Base-by-base conservation (phyloP, 306 rosid species). In the Prunus padus region DNA sequence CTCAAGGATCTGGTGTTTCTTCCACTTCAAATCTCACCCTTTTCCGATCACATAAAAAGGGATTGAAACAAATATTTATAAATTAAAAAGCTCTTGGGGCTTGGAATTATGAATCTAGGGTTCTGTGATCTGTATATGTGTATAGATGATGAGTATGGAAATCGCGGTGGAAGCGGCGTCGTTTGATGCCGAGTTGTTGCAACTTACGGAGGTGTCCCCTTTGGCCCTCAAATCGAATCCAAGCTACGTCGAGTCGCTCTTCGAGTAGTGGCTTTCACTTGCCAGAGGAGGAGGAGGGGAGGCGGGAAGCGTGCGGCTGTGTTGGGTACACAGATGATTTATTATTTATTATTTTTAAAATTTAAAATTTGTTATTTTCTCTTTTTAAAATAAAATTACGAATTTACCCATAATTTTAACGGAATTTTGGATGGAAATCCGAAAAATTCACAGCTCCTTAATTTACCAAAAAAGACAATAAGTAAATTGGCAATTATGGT, bases 241-340 rank as follows among this genome's bases (percentile, higher is more conserved):
- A 49, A 82, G 49, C 77, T 86, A 90, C 54, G 96, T 84, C 11
- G 89, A 92, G 82, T 86, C 86, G 81, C 93, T 96, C 60, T 96
- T 89, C 77, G 93, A 92, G 75, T 91, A 89, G 79, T 96, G 99
- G 99, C 93, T 96, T n/a, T 86, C 97, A 75, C 96, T 92, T 47
- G 94, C 96, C 0, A 91, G 33, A 31, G 33, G 33, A 31, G 1
- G 33, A 31, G 37, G 7, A 31, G 37, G 7, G 5, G 37, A 31
- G 37, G 37, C 1, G 37, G 37, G 37, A 5, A 5, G 7, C 37
- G 37, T 31, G 37, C 37, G 37, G 37, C 6, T 31, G 37, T 31
- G 37, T 31, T 31, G 6, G 7, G 37, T 31, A 31, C 37, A 31
- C 37, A n/a, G n/a, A n/a, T n/a, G n/a, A n/a, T n/a, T n/a, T n/a